Conservation (phyloP, 345 rosid genomes). For the Raphanus sativus region DNA sequence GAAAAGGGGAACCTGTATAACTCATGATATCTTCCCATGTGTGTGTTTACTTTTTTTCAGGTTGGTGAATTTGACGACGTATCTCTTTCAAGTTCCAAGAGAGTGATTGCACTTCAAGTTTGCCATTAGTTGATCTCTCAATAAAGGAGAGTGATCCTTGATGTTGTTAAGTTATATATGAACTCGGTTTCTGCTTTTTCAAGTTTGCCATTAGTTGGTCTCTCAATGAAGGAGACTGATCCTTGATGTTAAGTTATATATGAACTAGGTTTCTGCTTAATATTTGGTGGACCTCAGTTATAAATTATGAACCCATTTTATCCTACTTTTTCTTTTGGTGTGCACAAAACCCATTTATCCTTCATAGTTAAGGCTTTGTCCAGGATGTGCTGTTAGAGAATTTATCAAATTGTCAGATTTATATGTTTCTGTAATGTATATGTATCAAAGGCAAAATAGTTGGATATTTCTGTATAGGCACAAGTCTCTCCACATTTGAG, state of each 20-base stretch:
- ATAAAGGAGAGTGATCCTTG: constrained; percentile 33
- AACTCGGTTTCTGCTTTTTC: neutral
- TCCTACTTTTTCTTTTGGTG: too few relatives aligned
- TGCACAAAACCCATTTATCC: too few relatives aligned
- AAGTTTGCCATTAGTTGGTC: too few relatives aligned
- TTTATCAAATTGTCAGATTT: neutral
- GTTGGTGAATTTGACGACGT: constrained; percentile 3
- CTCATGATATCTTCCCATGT: neutral
- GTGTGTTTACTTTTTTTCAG: constrained; percentile 1
- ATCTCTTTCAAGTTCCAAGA: constrained; percentile 10
- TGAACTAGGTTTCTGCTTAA: neutral
- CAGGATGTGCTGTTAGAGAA: neutral
- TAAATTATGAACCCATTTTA: neutral
- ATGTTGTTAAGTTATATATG: constrained; percentile 12
- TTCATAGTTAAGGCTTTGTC: too few relatives aligned
- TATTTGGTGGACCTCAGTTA: neutral
- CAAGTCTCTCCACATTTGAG: constrained; percentile 3
- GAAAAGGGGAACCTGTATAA: neutral
- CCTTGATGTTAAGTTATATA: constrained; percentile 11
- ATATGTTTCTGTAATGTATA: neutral
- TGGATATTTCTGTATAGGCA: neutral
- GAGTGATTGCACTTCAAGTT: constrained; percentile 3
- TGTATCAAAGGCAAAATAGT: neutral
- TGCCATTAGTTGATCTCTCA: constrained; percentile 18
- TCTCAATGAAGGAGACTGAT: too few relatives aligned